Conservation (phyloP, 2,329 filamentous ascomycete species). For the Trichoderma harzianum region DNA sequence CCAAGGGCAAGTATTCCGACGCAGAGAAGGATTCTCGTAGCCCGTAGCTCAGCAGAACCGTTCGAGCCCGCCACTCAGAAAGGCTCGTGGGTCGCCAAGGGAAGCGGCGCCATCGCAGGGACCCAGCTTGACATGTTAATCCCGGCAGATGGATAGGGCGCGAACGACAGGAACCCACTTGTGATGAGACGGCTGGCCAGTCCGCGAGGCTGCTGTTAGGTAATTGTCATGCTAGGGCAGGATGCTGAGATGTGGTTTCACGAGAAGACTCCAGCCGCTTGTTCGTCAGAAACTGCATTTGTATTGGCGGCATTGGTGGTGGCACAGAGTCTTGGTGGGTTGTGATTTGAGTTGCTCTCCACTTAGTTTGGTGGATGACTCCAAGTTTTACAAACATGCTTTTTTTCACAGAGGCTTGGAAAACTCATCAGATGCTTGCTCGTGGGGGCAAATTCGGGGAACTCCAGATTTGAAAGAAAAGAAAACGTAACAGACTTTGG, state of each 20-base stretch:
- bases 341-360: neutral
- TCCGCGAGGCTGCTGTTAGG: conserved; percentile 7
- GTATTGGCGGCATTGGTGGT: conserved; percentile 12
- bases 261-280: neutral
- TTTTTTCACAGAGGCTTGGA: neutral
- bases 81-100: conserved; percentile 7
- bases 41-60: neutral
- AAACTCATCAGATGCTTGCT: neutral
- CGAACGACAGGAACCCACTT: neutral
- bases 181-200: neutral
- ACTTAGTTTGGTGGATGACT: conserved; percentile 6
- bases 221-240: neutral
- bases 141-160: conserved; percentile 4
- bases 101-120: neutral
- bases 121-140: conserved; percentile 1
- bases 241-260: neutral
- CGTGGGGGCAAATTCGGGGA: neutral
- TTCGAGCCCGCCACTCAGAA: neutral
- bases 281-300: neutral
- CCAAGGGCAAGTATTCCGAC: neutral
- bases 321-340: neutral
- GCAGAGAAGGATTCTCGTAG: neutral
- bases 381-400: neutral
- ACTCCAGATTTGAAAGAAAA: neutral
- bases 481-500: neutral